phyloP scores from a whole-genome alignment of 352 stramenopile species.

The Globisporangium recalcitrans region DNA sequence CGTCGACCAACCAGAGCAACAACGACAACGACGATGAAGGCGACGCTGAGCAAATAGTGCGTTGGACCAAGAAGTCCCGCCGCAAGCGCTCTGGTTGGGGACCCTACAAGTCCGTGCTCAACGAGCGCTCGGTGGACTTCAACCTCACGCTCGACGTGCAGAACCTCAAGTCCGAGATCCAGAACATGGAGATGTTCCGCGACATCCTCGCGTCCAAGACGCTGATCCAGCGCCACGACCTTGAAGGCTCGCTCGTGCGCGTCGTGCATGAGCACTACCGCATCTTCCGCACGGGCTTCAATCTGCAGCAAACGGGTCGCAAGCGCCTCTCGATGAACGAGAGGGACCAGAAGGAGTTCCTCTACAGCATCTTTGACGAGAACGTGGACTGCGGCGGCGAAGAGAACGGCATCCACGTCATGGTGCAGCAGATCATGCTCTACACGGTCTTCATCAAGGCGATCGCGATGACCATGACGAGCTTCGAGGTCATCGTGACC shows the following conservation, averaged over 20 bases:
- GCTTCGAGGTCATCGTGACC: slow-evolving; percentile 27
- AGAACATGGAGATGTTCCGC: slow-evolving; percentile 20
- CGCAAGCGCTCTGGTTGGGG: slow-evolving; percentile 14
- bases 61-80: slow-evolving; percentile 11
- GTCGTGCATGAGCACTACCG: slow-evolving; percentile 24
- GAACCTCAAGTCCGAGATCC: slow-evolving; percentile 35
- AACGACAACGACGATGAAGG: neutral
- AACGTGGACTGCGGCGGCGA: slow-evolving; percentile 20
- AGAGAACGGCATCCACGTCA: slow-evolving; percentile 26
- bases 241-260: slow-evolving; percentile 24
- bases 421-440: slow-evolving; percentile 35
- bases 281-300: slow-evolving; percentile 24
- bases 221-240: slow-evolving; percentile 20
- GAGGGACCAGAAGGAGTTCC: slow-evolving; percentile 28
- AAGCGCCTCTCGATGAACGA: slow-evolving; percentile 18
- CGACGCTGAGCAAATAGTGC: neutral
- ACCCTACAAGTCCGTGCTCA: slow-evolving; percentile 18
- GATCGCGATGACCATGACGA: slow-evolving; percentile 26
- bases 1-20: neutral
- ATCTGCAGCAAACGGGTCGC: slow-evolving; percentile 6
- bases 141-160: slow-evolving; percentile 37
- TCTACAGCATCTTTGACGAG: slow-evolving; percentile 33
- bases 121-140: slow-evolving; percentile 27
- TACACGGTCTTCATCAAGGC: slow-evolving; percentile 43
- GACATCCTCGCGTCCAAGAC: slow-evolving; percentile 25